A percentile compares a stretch with the other conserved stretches of the same genome.
These are phyloP conservation scores for Kluyveromyces starmeri DNA, from an alignment of 805 yeast species.

Conservation along the genomic window DNA sequence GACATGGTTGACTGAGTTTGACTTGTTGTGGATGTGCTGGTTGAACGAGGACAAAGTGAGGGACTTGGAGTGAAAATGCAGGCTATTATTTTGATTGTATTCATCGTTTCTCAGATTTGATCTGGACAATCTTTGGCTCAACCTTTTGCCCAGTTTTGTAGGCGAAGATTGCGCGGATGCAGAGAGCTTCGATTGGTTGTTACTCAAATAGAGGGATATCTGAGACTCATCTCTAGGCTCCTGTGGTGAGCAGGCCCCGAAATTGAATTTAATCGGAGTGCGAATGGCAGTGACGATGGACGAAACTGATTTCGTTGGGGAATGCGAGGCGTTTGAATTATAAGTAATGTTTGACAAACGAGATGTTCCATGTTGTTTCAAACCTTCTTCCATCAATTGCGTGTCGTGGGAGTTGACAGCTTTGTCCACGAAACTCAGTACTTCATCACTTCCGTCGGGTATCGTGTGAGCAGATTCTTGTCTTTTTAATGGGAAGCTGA, in stretches of 20 bases:
- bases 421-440: constrained; percentile 17
- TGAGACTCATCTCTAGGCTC: constrained; percentile 22
- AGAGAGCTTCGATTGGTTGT: neutral
- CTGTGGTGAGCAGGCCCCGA: constrained; percentile 4
- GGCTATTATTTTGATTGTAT: neutral
- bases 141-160: constrained; percentile 17
- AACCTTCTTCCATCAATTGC: constrained; percentile 17
- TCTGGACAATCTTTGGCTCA: constrained; percentile 26
- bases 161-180: constrained; percentile 23
- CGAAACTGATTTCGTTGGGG: constrained; percentile 28
- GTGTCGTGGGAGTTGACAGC: constrained; percentile 9
- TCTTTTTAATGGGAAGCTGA: constrained; percentile 16
- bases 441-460: constrained; percentile 4
- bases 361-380: constrained; percentile 18
- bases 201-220: constrained; percentile 6
- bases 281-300: constrained; percentile 15
- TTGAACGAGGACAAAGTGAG: neutral
- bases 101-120: constrained; percentile 20
- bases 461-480: neutral
- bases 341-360: constrained; percentile 10
- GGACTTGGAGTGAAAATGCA: constrained; percentile 3
- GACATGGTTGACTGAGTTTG: constrained; percentile 7
- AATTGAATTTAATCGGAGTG: constrained; percentile 1
- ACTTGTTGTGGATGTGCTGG: neutral
- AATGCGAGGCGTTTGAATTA: constrained; percentile 19